Conservation (phyloP, 2,329 filamentous ascomycete species). For the Colletotrichum tropicale region DNA sequence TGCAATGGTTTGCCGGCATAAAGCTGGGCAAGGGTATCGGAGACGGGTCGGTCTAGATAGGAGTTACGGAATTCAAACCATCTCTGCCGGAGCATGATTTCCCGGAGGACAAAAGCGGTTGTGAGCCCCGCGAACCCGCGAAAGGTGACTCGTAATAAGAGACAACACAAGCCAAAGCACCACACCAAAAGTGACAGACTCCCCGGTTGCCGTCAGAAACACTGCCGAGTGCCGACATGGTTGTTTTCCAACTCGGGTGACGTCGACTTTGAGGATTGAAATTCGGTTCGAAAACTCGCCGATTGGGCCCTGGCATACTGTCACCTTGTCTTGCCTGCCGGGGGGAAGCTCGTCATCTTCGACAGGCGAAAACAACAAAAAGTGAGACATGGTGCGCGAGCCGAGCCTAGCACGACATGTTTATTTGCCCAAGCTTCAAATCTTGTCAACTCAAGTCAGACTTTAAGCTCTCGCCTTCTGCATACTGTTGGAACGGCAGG, state of each 20-base stretch:
- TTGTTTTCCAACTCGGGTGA: neutral
- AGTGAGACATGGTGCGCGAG: neutral
- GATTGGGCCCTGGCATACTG: neutral
- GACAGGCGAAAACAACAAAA: neutral
- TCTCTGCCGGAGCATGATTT: neutral
- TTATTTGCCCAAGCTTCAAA: neutral
- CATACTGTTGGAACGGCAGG: neutral
- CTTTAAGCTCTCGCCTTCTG: neutral
- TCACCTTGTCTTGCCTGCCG: neutral
- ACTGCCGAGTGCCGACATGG: neutral
- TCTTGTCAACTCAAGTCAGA: neutral
- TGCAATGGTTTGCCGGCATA: conserved; percentile 15
- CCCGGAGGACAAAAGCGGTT: neutral
- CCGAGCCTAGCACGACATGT: neutral
- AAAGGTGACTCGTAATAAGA: neutral
- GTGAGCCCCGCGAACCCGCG: neutral
- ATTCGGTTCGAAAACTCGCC: neutral
- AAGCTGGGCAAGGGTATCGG: neutral
- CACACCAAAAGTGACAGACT: neutral
- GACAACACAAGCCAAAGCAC: neutral
- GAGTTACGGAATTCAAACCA: conserved; percentile 16
- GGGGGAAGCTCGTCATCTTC: neutral
- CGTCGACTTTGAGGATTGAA: neutral
- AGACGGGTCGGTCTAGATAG: conserved; percentile 16
- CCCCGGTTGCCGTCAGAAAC: neutral